Evolutionary conservation across 208 protist genomes (phyloP).

Genomic region (Acanthamoeba castellanii): DNA sequence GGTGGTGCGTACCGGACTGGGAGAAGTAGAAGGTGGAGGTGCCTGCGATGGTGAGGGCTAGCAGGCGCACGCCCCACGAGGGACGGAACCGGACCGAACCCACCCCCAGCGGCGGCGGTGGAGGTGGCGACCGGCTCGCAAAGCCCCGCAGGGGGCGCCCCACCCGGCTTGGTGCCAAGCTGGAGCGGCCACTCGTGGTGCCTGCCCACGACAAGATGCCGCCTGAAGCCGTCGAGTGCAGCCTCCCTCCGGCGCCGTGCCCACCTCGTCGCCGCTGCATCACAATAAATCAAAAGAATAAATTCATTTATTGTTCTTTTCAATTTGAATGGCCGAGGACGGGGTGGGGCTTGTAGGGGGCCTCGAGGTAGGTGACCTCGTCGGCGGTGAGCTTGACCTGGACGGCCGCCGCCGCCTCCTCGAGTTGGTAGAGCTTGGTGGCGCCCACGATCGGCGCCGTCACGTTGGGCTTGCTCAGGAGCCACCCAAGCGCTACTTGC

Average conservation of each 20-base stretch:
- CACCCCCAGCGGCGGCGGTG: no score
- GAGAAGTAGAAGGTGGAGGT: conserved; percentile 52
- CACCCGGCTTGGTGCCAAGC: no score
- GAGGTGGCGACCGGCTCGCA: no score
- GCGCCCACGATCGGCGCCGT: conserved; percentile 64
- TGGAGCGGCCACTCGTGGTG: no score
- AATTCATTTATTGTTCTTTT: neutral
- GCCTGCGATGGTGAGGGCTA: conserved; percentile 17
- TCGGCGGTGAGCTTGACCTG: conserved; percentile 61
- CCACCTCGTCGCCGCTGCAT: no score
- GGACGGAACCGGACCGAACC: neutral
- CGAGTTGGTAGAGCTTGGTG: conserved; percentile 60
- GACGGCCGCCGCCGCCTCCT: conserved; percentile 35
- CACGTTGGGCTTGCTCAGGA: conserved; percentile 64
- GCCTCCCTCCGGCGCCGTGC: no score
- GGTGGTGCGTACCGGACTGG: conserved; percentile 10
- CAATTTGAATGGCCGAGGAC: neutral
- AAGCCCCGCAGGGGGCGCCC: no score
- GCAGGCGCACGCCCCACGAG: conserved; percentile 46
- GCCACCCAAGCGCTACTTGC: conserved; percentile 53
- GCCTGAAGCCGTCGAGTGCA: no score
- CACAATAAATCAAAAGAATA: no score
- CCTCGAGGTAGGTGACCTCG: conserved; percentile 59
- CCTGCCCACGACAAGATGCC: no score
- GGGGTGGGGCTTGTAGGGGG: conserved; percentile 59